Evolutionary conservation across 768 basidiomycete species (phyloP).

Genomic region (Paxillus ammoniavirescens): DNA sequence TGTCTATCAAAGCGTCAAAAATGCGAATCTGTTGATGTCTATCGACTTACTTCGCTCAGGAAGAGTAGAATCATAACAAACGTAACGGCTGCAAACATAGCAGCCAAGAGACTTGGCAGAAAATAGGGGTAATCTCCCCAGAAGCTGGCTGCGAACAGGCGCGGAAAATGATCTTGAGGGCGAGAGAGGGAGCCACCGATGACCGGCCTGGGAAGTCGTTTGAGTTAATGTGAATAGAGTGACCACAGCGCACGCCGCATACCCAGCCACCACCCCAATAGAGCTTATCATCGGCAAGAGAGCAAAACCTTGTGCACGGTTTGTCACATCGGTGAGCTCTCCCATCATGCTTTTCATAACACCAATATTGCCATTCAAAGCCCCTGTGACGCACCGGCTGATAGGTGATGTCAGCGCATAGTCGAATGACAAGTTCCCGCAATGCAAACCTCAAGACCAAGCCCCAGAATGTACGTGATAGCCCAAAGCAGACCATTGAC

Average conservation of each 20-base stretch:
- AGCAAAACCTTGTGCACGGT: conserved; percentile 19
- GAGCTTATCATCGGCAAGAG: conserved; percentile 17
- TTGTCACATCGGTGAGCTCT: conserved; percentile 49
- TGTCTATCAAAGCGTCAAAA: neutral
- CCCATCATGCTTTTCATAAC: conserved; percentile 71
- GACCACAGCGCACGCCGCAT: conserved; percentile 22
- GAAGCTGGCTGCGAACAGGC: conserved; percentile 45
- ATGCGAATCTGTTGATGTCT: too few species aligned
- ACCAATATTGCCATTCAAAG: conserved; percentile 62
- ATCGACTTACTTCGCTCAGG: conserved; percentile 49
- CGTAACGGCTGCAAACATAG: conserved; percentile 47
- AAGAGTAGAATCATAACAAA: conserved; percentile 43
- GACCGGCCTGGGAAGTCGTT: conserved; percentile 17
- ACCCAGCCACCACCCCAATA: conserved; percentile 32
- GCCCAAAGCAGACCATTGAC: conserved; percentile 70
- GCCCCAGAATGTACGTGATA: conserved; percentile 66
- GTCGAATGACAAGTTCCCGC: too few species aligned
- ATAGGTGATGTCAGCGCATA: too few species aligned
- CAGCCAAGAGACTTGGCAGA: conserved; percentile 61
- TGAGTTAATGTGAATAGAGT: neutral
- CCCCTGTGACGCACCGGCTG: conserved; percentile 55
- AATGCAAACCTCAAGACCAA: conserved; percentile 41
- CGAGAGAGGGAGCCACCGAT: conserved; percentile 57
- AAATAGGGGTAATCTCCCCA: conserved; percentile 57
- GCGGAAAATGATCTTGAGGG: conserved; percentile 52